Base-by-base conservation (phyloP, 768 basidiomycete genomes). In the Tephrocybe sp. region DNA sequence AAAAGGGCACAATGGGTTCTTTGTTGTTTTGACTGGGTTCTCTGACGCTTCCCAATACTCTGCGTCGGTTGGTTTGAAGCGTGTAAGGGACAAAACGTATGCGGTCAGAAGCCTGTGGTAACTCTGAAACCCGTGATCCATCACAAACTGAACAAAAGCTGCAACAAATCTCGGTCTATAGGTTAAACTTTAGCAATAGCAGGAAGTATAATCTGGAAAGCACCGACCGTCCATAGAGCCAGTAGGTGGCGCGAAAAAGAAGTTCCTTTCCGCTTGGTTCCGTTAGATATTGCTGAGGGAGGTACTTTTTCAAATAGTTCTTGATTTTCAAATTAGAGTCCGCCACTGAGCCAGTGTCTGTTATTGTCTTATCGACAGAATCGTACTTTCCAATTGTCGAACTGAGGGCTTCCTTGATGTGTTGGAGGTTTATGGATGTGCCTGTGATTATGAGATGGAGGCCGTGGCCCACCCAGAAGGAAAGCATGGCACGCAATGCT, bases 31-130 rank as follows among this genome's bases (percentile, higher is more conserved):
- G n/a, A n/a, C n/a, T n/a, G n/a, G n/a, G n/a, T n/a, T n/a, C n/a
- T n/a, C n/a, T n/a, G n/a, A n/a, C n/a, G n/a, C 27, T 33, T 45
- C 45, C 45, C 45, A 45, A 37, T 8, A 34, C 5, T 34, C 21
- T 45, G 21, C 45, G 18, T 45, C 45, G 16, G 10, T 24, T 3
- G 45, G 45, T 12, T 18, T 15, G 36, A 45, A 45, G 22, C 33
- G 13, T 19, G 29, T 45, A 21, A 45, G 34, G 8, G 7, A 21
- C 12, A 16, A 13, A 18, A 45, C 22, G 22, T 22, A 36, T 11
- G 9, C 9, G 1, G 45, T 33, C 18, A 45, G 45, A 36, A 45
- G 45, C 22, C 34, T 13, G 36, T 45, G 45, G 23, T 19, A 37
- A 3, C 45, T 45, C 16, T 36, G 31, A 15, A 45, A 45, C 10